These are phyloP conservation scores for Cystoderma amianthinum DNA, from an alignment of 768 basidiomycete species.

Conservation along the genomic window DNA sequence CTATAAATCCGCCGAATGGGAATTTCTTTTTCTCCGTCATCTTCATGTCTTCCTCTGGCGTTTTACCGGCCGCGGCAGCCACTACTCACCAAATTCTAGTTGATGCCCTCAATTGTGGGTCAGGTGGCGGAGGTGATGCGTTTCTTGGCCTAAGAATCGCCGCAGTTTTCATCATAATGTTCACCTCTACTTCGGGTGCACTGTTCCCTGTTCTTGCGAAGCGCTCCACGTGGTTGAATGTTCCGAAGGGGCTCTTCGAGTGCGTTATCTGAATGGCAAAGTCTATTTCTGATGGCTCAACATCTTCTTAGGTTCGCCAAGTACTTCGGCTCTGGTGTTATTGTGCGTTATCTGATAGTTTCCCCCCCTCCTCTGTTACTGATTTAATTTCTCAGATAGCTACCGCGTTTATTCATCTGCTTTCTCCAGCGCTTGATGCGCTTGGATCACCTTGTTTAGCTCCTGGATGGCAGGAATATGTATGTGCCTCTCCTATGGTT, in stretches of 20 bases:
- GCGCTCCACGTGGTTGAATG: conserved; percentile 39
- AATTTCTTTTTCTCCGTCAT: conserved; percentile 5
- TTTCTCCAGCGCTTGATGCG: conserved; percentile 68
- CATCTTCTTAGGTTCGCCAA: conserved; percentile 73
- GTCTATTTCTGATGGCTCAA: no score
- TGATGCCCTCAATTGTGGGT: conserved; percentile 35
- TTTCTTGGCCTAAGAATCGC: conserved; percentile 54
- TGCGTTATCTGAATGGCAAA: no score
- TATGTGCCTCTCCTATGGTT: conserved; percentile 39
- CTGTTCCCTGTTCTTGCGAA: conserved; percentile 66
- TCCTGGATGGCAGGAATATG: conserved; percentile 68
- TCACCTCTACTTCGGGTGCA: conserved; percentile 51
- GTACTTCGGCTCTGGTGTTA: conserved; percentile 88
- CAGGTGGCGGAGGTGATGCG: conserved; percentile 43
- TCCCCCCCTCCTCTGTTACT: conserved; percentile 5
- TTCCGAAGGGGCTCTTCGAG: conserved; percentile 67
- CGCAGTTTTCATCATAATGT: conserved; percentile 69
- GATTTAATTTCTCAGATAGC: conserved; percentile 50
- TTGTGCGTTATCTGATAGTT: conserved; percentile 37
- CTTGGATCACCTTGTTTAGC: conserved; percentile 66
- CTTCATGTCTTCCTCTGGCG: conserved; percentile 7
- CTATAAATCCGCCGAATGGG: no score
- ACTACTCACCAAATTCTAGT: conserved; percentile 3
- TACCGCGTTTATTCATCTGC: conserved; percentile 83
- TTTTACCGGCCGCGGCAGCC: conserved; percentile 4